Base-by-base conservation (phyloP, 805 yeast species). In the Candida corydali region DNA sequence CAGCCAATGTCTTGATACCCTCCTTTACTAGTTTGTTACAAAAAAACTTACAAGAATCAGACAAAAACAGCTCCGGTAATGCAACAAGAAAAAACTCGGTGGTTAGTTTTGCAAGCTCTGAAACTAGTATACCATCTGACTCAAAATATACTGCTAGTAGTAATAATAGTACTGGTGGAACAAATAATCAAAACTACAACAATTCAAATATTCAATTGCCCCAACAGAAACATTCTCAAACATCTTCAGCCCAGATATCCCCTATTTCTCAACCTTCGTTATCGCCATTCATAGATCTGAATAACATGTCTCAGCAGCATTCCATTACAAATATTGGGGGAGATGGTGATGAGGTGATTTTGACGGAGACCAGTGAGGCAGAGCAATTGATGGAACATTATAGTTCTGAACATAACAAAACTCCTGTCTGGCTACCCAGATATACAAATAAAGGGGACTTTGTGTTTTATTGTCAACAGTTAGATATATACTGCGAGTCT, bases 361-460 rank as follows among this genome's bases (percentile, higher is more conserved):
- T 45, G 3, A 41, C 45, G 6, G 39, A 48, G 20, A 40, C 52
- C 17, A 57, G 50, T 8, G 59, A 53, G 28, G 70, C 69, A 10
- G 65, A 62, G 39, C 38, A 34, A 11, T 27, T 55, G 32, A 50
- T 46, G 3, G 53, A 52, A 8, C 55, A 52, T 11, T 55, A 54
- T 38, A 50, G 49, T 20, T 35, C 37, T 10, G 33, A 37, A 5
- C 38, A 51, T 27, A 43, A 49, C 19, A 49, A 40, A 20, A 47
- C 46, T n/a, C 55, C 61, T 9, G 40, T 57, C 4, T 83, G 91
- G 89, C 55, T 79, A 0, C 83, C 87, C 0, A 69, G 73, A 32
- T 59, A 73, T n/a, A 73, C 82, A 1, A 63, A 67, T 9, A 71
- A 68, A 35, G 82, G 78, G 15, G 72, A 72, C 34, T 54, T 79